Evolutionary conservation across 2,329 filamentous ascomycete species (phyloP), one percentile per base, ranked within the genome.

Genomic region (Alternaria arborescens): DNA sequence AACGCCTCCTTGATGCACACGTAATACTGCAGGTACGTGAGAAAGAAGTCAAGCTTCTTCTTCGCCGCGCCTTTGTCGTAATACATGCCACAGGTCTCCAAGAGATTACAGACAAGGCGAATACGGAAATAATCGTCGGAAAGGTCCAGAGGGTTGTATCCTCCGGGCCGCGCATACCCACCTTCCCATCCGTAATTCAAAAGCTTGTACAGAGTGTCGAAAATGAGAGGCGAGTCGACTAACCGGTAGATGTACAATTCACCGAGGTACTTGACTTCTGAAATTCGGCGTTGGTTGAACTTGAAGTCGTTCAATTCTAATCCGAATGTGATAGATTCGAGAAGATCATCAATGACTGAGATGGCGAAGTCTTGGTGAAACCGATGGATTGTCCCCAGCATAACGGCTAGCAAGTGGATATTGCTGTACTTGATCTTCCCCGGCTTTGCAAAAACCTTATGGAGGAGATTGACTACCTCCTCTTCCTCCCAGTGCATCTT

Each of bases 221-320:
- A 99, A 52, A 99, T 91, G 24, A 98, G 91, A 0, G 92, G 91
- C 43, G 97, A 95, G 78, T 99, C 95, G 38, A 99, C 87, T 87
- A 99, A 92, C 58, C 95, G 91, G 77, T 98, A 99, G 73, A 97
- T 97, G 82, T 99, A 99, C 10, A 99, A 86, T 79, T 99, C 95
- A 22, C 92, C 94, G 5, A 99, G 84, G 76, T 97, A 99, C 77
- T 97, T 98, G 73, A 97, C 92, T 78, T 98, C 94, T 3, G 96
- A 92, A 64, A 99, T 90, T 22, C 95, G 90, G 61, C 94, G 90
- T 79, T 99, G 95, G 75, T 97, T 97, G 81, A 93, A 96, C 72
- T 96, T 94, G 85, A 97, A 99, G 76, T 99, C 95, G 71, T 98
- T 98, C 69, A 94, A 88, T 79, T 99, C 95, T 3, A 99, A 84